phyloP scores from a whole-genome alignment of 1,284 basidiomycete genomes.

The Tranzscheliella williamsii region DNA sequence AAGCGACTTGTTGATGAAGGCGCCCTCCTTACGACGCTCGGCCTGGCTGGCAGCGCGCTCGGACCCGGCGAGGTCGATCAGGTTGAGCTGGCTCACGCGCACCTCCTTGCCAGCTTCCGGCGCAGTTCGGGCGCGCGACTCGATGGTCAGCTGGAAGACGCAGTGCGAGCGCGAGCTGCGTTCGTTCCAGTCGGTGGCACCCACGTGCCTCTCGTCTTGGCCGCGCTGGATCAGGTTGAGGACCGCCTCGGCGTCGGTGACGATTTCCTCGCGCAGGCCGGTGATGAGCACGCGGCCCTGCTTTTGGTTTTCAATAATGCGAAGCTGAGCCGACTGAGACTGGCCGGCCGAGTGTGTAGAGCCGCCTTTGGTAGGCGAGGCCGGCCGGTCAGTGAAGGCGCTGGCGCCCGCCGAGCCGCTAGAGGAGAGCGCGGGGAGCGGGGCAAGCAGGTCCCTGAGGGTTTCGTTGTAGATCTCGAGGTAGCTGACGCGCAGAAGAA shows the following conservation, averaged over 20 bases:
- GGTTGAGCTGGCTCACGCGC: conserved; percentile 62
- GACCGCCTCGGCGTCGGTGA: conserved; percentile 64
- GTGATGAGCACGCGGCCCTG: conserved; percentile 63
- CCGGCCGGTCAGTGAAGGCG: conserved; percentile 15
- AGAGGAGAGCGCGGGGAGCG: conserved; percentile 23
- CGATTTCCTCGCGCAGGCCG: conserved; percentile 65
- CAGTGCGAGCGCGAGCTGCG: conserved; percentile 91
- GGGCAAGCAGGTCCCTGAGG: conserved; percentile 64
- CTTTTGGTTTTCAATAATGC: conserved; percentile 59
- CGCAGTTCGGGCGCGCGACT: conserved; percentile 17
- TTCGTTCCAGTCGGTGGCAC: conserved; percentile 96
- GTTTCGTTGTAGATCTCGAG: conserved; percentile 69
- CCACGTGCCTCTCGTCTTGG: conserved; percentile 84
- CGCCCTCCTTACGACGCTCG: conserved; percentile 66
- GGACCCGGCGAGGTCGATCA: conserved; percentile 67
- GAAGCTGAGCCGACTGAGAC: conserved; percentile 18
- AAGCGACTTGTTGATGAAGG: conserved; percentile 60
- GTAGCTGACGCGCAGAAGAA: conserved; percentile 66
- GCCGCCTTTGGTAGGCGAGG: conserved; percentile 25
- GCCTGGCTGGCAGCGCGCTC: conserved; percentile 66
- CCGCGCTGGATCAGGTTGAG: conserved; percentile 75
- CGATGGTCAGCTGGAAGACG: conserved; percentile 66
- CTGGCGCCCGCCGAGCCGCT: neutral
- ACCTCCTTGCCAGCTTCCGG: conserved; percentile 31
- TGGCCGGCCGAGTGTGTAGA: conserved; percentile 2